Conservation (phyloP, 129 eudicot genomes). For the Ambrosia artemisiifolia region DNA sequence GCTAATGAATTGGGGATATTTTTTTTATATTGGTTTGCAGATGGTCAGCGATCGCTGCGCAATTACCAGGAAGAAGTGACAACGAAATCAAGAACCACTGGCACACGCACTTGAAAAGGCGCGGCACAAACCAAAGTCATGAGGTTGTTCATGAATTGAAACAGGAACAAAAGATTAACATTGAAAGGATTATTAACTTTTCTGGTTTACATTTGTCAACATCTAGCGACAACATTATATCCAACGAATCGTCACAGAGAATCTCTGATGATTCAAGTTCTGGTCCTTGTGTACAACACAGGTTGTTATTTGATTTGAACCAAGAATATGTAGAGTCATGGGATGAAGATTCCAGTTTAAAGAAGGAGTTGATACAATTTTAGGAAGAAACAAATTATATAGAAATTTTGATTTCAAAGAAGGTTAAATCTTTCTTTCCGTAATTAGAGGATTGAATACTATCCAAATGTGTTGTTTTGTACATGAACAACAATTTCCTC, state of each 20-base stretch:
- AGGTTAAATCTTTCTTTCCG: conserved; percentile 27
- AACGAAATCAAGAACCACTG: conserved; percentile 43
- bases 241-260: conserved; percentile 27
- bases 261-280: conserved; percentile 29
- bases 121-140: conserved; percentile 8
- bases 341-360: conserved; percentile 27
- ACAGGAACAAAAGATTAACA: conserved; percentile 17
- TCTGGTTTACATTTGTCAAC: conserved; percentile 24
- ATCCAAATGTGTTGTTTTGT: conserved; percentile 33
- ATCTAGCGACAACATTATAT: conserved; percentile 21
- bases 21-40: conserved; percentile 3
- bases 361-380: conserved; percentile 24
- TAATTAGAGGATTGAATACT: conserved; percentile 33
- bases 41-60: conserved; percentile 44
- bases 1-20: neutral
- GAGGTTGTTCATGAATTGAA: conserved; percentile 13
- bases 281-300: conserved; percentile 8
- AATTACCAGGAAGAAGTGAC: conserved; percentile 41
- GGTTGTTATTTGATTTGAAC: conserved; percentile 31
- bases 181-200: conserved; percentile 28
- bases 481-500: conserved; percentile 20
- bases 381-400: conserved; percentile 25
- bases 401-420: conserved; percentile 8
- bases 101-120: conserved; percentile 41
- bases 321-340: conserved; percentile 37